phyloP scores from a whole-genome alignment of 768 basidiomycete species.

The Psilocybe cubensis region DNA sequence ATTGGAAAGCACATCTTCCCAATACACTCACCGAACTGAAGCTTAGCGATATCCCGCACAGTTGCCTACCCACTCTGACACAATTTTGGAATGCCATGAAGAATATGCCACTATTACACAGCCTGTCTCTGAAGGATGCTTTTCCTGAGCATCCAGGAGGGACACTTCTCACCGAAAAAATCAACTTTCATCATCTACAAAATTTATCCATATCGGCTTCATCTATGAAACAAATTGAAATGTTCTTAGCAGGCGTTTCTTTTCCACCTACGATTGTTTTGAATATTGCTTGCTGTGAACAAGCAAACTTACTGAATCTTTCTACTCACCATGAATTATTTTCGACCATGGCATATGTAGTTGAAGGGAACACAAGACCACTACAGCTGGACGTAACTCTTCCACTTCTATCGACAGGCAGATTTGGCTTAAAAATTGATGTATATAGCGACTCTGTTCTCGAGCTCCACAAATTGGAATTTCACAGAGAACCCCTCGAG shows the following conservation, averaged over 20 bases:
- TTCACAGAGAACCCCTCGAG: not conserved
- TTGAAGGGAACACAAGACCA: not conserved
- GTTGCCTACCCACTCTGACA: not conserved
- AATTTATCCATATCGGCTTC: not conserved
- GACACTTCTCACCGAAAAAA: not conserved
- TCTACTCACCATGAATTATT: not conserved
- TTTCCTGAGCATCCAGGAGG: not conserved
- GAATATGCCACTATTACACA: conserved; percentile 1
- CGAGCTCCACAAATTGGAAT: not conserved
- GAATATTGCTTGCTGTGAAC: not conserved
- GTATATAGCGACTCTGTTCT: not conserved
- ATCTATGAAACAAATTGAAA: not conserved
- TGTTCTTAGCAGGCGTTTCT: not conserved
- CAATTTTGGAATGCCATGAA: conserved; percentile 4
- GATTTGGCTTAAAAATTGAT: not conserved
- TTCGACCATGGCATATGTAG: not conserved
- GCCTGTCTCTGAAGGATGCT: not conserved
- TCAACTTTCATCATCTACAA: not conserved
- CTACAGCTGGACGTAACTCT: not conserved
- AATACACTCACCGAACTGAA: not conserved
- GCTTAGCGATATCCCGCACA: not conserved
- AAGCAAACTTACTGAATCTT: not conserved
- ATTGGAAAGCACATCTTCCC: conserved; percentile 2
- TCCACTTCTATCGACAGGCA: not conserved
- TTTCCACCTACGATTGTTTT: not conserved